Conservation (phyloP, 345 rosid species). For the Camelina laxa region DNA sequence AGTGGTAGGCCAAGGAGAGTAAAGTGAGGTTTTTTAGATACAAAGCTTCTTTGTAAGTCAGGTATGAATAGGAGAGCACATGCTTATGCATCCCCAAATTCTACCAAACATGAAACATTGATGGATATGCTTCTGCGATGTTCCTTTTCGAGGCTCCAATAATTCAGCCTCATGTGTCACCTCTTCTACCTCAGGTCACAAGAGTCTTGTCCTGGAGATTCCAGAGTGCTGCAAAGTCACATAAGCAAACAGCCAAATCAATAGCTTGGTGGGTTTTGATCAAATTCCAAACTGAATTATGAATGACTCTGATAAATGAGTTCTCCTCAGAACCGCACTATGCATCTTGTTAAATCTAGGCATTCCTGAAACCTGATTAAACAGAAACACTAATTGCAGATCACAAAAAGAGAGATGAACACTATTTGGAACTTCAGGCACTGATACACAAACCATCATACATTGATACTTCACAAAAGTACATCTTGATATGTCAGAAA, state of each 20-base stretch:
- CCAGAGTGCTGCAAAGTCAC: conserved; percentile 45
- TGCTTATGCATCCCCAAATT: conserved; percentile 45
- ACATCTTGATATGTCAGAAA: conserved; percentile 42
- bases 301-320: not conserved
- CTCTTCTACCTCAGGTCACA: conserved; percentile 39
- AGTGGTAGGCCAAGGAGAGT: conserved; percentile 38
- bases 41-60: conserved; percentile 34
- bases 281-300: conserved; percentile 35
- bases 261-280: conserved; percentile 36
- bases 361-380: conserved; percentile 17
- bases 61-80: conserved; percentile 41
- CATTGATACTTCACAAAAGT: conserved; percentile 47
- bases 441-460: conserved; percentile 44
- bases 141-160: conserved; percentile 39
- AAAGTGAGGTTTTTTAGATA: conserved; percentile 31
- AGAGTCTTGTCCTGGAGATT: conserved; percentile 42
- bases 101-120: conserved; percentile 42
- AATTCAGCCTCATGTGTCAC: conserved; percentile 41
- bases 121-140: conserved; percentile 34
- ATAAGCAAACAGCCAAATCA: conserved; percentile 46
- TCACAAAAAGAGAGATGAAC: conserved; percentile 12
- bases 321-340: not conserved
- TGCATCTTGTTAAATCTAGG: conserved; percentile 1
- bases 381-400: conserved; percentile 26
- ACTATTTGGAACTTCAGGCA: conserved; percentile 5